Percentiles rank a stretch among this genome's conserved stretches.
These are phyloP conservation scores for Austropuccinia psidii DNA, from an alignment of 1,284 basidiomycete genomes.

Conservation along the genomic window DNA sequence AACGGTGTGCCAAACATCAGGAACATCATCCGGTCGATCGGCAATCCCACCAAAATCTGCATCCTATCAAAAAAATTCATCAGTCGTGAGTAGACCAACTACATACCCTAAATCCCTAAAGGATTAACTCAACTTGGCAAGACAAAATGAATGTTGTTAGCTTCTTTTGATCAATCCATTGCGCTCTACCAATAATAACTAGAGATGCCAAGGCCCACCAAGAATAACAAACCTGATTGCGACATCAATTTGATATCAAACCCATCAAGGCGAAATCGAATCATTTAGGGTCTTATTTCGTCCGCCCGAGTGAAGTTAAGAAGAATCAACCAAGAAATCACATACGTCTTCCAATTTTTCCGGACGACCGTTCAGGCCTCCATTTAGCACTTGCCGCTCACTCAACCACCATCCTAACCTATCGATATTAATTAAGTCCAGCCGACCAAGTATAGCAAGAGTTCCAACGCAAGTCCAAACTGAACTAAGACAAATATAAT, in stretches of 20 bases:
- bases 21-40: constrained; percentile 84
- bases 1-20: constrained; percentile 89
- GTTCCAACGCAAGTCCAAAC: constrained; percentile 85
- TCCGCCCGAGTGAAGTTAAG: too few species aligned
- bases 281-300: too few species aligned
- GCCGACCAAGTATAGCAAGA: constrained; percentile 71
- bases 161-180: constrained; percentile 86
- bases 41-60: constrained; percentile 84
- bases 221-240: constrained; percentile 72
- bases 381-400: constrained; percentile 84
- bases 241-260: background rate
- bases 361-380: constrained; percentile 88
- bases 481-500: constrained; percentile 46
- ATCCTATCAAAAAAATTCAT: constrained; percentile 55
- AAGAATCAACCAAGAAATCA: background rate
- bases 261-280: background rate
- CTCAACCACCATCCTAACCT: constrained; percentile 83
- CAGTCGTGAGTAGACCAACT: background rate
- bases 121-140: constrained; percentile 59
- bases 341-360: constrained; percentile 82
- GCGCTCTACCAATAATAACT: constrained; percentile 70
- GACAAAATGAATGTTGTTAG: constrained; percentile 71
- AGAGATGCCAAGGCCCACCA: constrained; percentile 92
- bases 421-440: constrained; percentile 65
- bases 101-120: background rate